Evolutionary conservation across 2,329 filamentous ascomycete species (phyloP).

Genomic region (Claviceps pazoutovae): DNA sequence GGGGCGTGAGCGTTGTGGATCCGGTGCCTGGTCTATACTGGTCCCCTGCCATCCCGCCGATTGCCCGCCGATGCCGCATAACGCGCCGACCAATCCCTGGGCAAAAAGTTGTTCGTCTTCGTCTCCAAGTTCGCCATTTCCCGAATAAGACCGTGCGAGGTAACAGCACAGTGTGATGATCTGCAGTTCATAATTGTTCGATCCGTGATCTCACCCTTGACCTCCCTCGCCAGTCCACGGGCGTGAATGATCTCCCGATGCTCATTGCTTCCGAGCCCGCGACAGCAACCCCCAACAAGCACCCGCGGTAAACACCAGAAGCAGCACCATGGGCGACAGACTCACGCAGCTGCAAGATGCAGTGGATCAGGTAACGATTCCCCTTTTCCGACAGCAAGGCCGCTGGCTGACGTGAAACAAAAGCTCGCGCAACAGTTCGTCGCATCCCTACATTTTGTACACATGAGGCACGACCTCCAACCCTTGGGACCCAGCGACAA

Average conservation of each 20-base stretch:
- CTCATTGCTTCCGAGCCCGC: not conserved
- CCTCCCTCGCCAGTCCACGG: not conserved
- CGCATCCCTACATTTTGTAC: conserved; percentile 51
- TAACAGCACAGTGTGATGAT: not conserved
- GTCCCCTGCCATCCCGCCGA: not conserved
- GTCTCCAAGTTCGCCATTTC: no score
- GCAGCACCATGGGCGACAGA: conserved; percentile 49
- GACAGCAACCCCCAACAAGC: no score
- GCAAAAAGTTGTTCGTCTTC: no score
- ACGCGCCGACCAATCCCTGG: no score
- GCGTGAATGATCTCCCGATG: not conserved
- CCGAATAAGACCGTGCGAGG: not conserved
- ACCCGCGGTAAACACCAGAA: not conserved
- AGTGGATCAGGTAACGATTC: conserved; percentile 53
- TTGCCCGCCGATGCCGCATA: no score
- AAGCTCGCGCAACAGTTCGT: conserved; percentile 58
- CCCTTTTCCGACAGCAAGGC: not conserved
- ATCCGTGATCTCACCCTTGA: not conserved
- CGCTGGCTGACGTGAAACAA: not conserved
- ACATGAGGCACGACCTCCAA: conserved; percentile 54
- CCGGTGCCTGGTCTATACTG: not conserved
- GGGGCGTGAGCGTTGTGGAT: not conserved
- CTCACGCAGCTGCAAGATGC: conserved; percentile 77
- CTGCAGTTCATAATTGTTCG: not conserved
- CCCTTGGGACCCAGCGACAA: conserved; percentile 43